Conservation (phyloP, 2,329 filamentous ascomycete genomes). For the Lithohypha guttulata region DNA sequence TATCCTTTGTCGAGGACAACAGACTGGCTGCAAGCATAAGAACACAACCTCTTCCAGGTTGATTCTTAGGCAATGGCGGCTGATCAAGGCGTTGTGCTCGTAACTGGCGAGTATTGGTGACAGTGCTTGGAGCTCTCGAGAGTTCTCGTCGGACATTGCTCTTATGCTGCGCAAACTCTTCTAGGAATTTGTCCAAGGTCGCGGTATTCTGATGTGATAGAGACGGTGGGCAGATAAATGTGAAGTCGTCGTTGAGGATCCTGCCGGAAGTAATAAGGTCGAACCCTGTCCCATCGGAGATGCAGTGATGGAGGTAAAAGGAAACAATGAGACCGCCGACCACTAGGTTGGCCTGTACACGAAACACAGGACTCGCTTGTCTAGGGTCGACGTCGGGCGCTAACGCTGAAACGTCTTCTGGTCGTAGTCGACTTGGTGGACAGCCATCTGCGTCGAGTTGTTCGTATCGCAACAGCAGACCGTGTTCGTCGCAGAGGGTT, state of each 20-base stretch:
- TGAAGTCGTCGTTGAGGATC: conserved; percentile 15
- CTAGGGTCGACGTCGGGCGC: conserved; percentile 16
- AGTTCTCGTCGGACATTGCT: conserved; percentile 16
- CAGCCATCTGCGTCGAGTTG: conserved; percentile 15
- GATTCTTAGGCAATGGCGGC: conserved; percentile 5
- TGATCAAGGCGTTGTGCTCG: conserved; percentile 12
- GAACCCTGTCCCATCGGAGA: conserved; percentile 20
- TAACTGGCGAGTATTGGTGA: conserved; percentile 13
- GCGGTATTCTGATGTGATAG: not conserved
- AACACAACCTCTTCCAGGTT: conserved; percentile 18
- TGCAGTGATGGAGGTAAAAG: conserved; percentile 21
- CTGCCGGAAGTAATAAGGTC: conserved; percentile 17
- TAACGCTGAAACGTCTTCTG: conserved; percentile 19
- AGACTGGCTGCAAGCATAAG: conserved; percentile 13
- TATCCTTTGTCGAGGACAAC: not conserved
- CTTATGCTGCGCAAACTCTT: conserved; percentile 15
- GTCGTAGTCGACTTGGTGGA: conserved; percentile 18
- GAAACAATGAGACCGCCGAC: conserved; percentile 20
- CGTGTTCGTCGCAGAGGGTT: conserved; percentile 14
- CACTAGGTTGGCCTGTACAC: conserved; percentile 20
- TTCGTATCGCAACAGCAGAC: conserved; percentile 16
- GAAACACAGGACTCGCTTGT: conserved; percentile 16
- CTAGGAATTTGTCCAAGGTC: conserved; percentile 6
- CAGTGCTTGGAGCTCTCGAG: conserved; percentile 14
- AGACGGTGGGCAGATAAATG: conserved; percentile 12